phyloP scores from a whole-genome alignment of 805 yeast genomes.

The Myxozyma sirexii region DNA sequence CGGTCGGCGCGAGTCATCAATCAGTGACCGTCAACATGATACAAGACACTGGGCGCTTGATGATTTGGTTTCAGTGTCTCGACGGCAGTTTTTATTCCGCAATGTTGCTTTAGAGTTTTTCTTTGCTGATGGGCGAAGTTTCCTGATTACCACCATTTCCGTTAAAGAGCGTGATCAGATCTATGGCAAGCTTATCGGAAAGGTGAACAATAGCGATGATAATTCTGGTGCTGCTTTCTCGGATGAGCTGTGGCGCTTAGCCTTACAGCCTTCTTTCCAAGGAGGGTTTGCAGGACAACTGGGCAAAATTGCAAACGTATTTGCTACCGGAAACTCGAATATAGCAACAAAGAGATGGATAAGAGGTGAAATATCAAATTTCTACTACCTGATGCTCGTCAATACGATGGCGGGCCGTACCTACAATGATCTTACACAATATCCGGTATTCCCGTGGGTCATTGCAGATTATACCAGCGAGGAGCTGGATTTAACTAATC shows the following conservation, averaged over 20 bases:
- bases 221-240: constrained; percentile 39
- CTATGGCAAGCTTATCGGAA: constrained; percentile 52
- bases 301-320: constrained; percentile 53
- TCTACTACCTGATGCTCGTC: constrained; percentile 74
- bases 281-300: constrained; percentile 39
- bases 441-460: constrained; percentile 92
- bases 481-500: constrained; percentile 64
- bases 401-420: constrained; percentile 89
- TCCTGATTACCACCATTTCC: constrained; percentile 65
- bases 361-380: constrained; percentile 77
- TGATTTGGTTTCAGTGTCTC: constrained; percentile 64
- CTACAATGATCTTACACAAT: constrained; percentile 84
- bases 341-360: constrained; percentile 72
- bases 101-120: constrained; percentile 82
- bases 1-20: constrained; percentile 40
- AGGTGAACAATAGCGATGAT: constrained; percentile 47
- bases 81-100: constrained; percentile 72
- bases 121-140: constrained; percentile 71
- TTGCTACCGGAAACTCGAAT: constrained; percentile 44
- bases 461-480: constrained; percentile 79
- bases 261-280: constrained; percentile 31
- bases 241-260: constrained; percentile 30
- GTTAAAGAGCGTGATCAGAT: constrained; percentile 59
- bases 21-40: constrained; percentile 27
- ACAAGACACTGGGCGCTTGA: constrained; percentile 56